phyloP scores from a whole-genome alignment of 164 flowering plant genomes.

The Berberis vulgaris region DNA sequence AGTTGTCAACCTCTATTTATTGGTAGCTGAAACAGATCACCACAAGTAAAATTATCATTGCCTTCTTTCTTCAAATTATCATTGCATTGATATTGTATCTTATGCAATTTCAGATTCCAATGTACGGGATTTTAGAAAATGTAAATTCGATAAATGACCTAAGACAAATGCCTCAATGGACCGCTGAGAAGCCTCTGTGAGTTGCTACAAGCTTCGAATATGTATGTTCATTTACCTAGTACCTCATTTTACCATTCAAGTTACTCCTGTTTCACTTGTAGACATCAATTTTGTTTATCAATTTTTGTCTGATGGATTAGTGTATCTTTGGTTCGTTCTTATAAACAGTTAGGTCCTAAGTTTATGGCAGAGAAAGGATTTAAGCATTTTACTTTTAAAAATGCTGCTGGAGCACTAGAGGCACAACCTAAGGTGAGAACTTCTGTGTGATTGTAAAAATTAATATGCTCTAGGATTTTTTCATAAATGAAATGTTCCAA shows the following conservation, averaged over 20 bases:
- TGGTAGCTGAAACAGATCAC: neutral
- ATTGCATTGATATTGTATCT: neutral
- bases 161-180: constrained; percentile 96
- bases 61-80: neutral
- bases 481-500: no score
- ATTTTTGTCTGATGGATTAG: constrained; percentile 5
- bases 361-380: constrained; percentile 80
- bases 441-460: neutral
- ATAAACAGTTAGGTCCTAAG: constrained; percentile 71
- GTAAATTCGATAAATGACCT: constrained; percentile 74
- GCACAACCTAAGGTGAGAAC: constrained; percentile 92
- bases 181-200: constrained; percentile 79
- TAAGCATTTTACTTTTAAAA: constrained; percentile 72
- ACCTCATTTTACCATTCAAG: neutral
- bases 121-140: constrained; percentile 93
- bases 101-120: constrained; percentile 58
- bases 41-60: neutral
- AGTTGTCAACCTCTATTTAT: neutral
- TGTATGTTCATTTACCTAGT: constrained; percentile 35
- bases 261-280: neutral
- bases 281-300: neutral
- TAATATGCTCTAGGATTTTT: no score
- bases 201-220: constrained; percentile 89
- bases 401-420: constrained; percentile 97
- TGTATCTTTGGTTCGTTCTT: neutral